Percentiles rank a stretch among this genome's conserved stretches.
Evolutionary conservation across 106 monocot species (phyloP).

Genomic region (Acanthochlamys bracteata): DNA sequence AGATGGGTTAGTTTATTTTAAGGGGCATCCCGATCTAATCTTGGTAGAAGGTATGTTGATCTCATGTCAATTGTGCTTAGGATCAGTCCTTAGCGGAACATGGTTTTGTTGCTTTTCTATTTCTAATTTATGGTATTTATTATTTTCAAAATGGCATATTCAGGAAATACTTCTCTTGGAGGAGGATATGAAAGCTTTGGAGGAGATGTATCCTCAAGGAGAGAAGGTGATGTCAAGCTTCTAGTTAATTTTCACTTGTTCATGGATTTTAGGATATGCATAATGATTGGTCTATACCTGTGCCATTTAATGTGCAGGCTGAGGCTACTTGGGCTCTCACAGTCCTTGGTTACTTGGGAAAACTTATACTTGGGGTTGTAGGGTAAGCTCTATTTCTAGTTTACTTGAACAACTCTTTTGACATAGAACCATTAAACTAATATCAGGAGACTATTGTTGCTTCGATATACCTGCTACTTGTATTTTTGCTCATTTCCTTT

Average conservation of each 20-base stretch:
- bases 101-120: neutral
- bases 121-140: neutral
- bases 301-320: constrained; percentile 39
- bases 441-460: no score
- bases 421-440: no score
- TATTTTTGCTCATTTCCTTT: no score
- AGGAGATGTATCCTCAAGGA: constrained; percentile 99
- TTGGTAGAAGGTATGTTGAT: neutral
- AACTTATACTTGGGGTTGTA: constrained; percentile 68
- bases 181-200: constrained; percentile 90
- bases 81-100: neutral
- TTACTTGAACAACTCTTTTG: neutral
- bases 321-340: constrained; percentile 94
- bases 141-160: constrained; percentile 1
- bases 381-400: constrained; percentile 44
- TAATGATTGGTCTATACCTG: neutral
- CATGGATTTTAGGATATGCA: neutral
- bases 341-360: constrained; percentile 80
- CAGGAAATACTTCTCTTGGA: constrained; percentile 93
- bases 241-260: neutral
- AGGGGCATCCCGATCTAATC: no score
- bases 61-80: neutral
- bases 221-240: constrained; percentile 47
- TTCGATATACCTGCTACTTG: no score
- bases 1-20: no score